Evolutionary conservation across 2,329 filamentous ascomycete species (phyloP).

Genomic region (Colletotrichum sp.): DNA sequence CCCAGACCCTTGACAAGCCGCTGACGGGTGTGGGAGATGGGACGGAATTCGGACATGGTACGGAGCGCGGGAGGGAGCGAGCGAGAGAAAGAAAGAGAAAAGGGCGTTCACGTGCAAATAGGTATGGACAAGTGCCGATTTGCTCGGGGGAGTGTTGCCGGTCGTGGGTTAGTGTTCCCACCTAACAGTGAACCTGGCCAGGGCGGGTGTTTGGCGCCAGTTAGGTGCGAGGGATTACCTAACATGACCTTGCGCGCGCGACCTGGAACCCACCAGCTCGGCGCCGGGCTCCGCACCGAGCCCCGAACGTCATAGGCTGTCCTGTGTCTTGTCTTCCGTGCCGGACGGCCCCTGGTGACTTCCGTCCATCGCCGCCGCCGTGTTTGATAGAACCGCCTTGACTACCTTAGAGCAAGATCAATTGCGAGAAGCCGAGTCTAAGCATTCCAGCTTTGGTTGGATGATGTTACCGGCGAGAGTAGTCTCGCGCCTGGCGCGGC

Average conservation of each 20-base stretch:
- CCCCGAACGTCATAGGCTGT: background rate
- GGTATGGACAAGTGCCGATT: background rate
- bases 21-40: background rate
- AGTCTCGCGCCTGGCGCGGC: background rate
- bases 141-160: background rate
- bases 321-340: background rate
- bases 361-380: background rate
- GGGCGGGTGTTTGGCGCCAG: background rate
- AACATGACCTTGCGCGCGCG: background rate
- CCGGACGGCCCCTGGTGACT: background rate
- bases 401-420: background rate
- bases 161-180: background rate
- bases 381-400: background rate
- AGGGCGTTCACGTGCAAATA: background rate
- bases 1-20: background rate
- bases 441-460: background rate
- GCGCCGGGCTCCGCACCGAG: constrained; percentile 9
- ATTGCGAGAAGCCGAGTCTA: background rate
- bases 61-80: background rate
- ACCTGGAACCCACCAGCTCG: background rate
- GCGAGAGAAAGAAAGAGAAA: background rate
- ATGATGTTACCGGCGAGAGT: background rate
- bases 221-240: background rate
- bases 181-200: background rate
- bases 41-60: background rate